Percentiles rank a stretch among this genome's conserved stretches.
These are phyloP conservation scores for Leccinum insolens DNA, from an alignment of 1,284 basidiomycete genomes.

Conservation along the genomic window DNA sequence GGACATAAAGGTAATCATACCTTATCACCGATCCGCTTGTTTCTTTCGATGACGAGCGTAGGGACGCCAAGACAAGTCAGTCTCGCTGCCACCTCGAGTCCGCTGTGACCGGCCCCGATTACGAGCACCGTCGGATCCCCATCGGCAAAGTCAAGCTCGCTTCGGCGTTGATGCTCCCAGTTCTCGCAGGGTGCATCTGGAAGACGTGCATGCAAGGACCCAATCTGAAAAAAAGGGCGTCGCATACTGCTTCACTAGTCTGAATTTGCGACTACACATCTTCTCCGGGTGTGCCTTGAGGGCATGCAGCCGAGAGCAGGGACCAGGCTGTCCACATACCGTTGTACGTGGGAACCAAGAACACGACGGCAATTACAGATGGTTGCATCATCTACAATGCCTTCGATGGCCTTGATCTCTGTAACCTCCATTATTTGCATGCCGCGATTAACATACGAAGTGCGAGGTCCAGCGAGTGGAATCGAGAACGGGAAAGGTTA, in stretches of 20 bases:
- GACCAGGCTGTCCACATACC: neutral
- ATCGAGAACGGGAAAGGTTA: conserved; percentile 35
- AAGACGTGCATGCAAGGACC: neutral
- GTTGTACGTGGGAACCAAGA: neutral
- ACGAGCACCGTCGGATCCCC: conserved; percentile 33
- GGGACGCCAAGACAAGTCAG: conserved; percentile 18
- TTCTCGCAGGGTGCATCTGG: neutral
- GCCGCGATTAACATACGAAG: conserved; percentile 29
- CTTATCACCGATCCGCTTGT: conserved; percentile 38
- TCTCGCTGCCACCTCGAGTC: conserved; percentile 40
- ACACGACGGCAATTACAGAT: neutral
- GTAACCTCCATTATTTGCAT: conserved; percentile 4
- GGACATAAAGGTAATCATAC: neutral
- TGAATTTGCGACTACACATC: neutral
- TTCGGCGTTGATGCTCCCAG: neutral
- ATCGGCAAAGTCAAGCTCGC: conserved; percentile 20
- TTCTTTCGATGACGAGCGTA: conserved; percentile 39
- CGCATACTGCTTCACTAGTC: neutral
- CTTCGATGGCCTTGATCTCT: conserved; percentile 26
- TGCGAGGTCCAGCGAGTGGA: conserved; percentile 40
- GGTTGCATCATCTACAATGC: neutral
- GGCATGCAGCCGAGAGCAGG: neutral
- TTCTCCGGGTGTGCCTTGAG: neutral
- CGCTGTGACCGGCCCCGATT: conserved; percentile 41
- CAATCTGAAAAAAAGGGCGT: neutral